Conservation (phyloP, 176 grass and related monocot genomes). For the Phragmites australis region DNA sequence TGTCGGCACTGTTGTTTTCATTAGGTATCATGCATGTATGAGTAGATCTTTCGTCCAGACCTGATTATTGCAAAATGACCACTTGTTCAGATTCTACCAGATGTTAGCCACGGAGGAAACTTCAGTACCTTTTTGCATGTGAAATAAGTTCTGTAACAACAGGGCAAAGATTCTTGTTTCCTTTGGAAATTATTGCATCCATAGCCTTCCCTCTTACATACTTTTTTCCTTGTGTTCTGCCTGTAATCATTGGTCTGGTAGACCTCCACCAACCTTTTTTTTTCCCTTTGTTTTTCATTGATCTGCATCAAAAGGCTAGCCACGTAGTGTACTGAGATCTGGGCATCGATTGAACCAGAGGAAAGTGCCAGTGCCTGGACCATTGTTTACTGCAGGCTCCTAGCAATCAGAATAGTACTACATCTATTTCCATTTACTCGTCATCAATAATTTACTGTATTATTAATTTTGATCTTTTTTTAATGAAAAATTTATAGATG, state of each 20-base stretch:
- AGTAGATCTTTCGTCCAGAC: not conserved
- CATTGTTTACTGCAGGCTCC: no score
- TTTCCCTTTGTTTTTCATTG: slow-evolving; percentile 7
- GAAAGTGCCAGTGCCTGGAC: not conserved
- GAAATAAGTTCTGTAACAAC: not conserved
- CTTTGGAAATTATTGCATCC: slow-evolving; percentile 26
- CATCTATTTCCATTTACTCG: no score
- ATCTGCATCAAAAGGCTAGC: slow-evolving; percentile 31
- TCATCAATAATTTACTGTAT: no score
- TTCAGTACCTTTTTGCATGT: slow-evolving; percentile 37
- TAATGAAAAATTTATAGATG: no score
- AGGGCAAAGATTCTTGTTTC: slow-evolving; percentile 34
- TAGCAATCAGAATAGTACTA: no score
- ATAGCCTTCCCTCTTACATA: not conserved
- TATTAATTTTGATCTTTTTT: no score
- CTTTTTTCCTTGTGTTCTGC: not conserved
- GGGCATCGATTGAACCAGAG: slow-evolving; percentile 8
- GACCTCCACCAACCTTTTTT: not conserved
- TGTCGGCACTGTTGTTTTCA: slow-evolving; percentile 10
- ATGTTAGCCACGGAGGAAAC: slow-evolving; percentile 9
- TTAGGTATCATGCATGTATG: not conserved
- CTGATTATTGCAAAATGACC: slow-evolving; percentile 36
- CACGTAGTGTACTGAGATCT: slow-evolving; percentile 31
- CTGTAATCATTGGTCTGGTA: slow-evolving; percentile 43
- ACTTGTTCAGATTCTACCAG: slow-evolving; percentile 23